These are phyloP conservation scores for Fraxinus angustifolia DNA, from an alignment of 305 asterid species.

Conservation along the genomic window DNA sequence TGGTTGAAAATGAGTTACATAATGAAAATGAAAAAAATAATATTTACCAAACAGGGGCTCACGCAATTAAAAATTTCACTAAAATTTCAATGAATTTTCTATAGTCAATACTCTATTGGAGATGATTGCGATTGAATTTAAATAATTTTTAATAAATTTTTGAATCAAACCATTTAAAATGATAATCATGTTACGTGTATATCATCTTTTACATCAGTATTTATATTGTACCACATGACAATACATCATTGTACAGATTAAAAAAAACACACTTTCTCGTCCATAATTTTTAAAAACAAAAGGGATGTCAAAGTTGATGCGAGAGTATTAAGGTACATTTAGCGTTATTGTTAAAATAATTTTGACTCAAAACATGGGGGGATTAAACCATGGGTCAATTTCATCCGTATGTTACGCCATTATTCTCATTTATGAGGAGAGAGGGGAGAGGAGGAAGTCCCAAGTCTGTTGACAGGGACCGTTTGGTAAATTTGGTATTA, in stretches of 20 bases:
- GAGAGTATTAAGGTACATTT: neutral
- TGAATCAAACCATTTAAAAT: neutral
- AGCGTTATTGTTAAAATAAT: neutral
- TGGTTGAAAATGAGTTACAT: too few species aligned
- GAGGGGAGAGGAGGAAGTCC: neutral
- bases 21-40: too few species aligned
- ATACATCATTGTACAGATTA: too few species aligned
- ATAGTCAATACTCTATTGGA: neutral
- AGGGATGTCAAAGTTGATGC: neutral
- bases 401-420: neutral
- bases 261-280: too few species aligned
- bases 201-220: too few species aligned
- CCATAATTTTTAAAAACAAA: neutral
- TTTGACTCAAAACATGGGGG: neutral
- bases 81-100: neutral
- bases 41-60: too few species aligned
- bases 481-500: conserved; percentile 49
- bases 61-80: neutral
- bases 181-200: neutral
- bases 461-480: conserved; percentile 40
- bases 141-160: neutral
- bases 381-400: neutral
- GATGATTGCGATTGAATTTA: neutral
- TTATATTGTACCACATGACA: neutral
- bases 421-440: neutral